These are phyloP conservation scores for Picochlorum costavermella DNA, from an alignment of 139 green algal species.

Conservation along the genomic window DNA sequence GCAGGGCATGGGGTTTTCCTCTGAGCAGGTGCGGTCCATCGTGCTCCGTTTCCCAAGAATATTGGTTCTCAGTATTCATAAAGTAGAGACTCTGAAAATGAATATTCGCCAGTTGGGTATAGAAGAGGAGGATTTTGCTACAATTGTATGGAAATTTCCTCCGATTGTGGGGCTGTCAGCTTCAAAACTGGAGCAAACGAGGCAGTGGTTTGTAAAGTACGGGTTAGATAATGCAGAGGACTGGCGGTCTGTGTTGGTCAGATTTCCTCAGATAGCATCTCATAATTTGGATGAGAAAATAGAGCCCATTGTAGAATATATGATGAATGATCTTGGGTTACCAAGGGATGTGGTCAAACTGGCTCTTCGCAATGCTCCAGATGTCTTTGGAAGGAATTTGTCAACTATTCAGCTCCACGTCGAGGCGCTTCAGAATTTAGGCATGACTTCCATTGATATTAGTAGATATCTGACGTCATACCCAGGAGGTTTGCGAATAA, in stretches of 20 bases:
- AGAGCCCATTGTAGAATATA: background rate
- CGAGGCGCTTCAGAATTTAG: background rate
- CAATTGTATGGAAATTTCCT: background rate
- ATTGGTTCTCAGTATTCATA: background rate
- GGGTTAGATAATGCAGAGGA: background rate
- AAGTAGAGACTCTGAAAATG: background rate
- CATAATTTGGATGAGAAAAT: conserved; percentile 11
- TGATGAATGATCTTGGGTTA: conserved; percentile 1
- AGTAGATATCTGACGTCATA: background rate
- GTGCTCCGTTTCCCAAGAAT: background rate
- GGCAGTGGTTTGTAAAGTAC: background rate
- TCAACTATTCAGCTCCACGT: conserved; percentile 1
- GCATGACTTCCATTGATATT: background rate
- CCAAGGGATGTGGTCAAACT: background rate
- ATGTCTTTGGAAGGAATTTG: conserved; percentile 6
- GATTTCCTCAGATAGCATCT: conserved; percentile 6
- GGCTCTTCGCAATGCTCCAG: background rate
- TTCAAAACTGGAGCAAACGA: background rate
- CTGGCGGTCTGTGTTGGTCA: background rate
- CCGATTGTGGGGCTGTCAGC: background rate
- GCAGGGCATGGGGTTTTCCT: background rate
- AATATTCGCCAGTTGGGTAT: background rate
- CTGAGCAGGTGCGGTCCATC: background rate
- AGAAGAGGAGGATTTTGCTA: background rate
- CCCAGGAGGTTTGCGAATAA: conserved; percentile 2